Percentiles rank a stretch among this genome's conserved stretches.
These are phyloP conservation scores for Myxozyma vanderwaltii DNA, from an alignment of 805 yeast species.

Conservation along the genomic window DNA sequence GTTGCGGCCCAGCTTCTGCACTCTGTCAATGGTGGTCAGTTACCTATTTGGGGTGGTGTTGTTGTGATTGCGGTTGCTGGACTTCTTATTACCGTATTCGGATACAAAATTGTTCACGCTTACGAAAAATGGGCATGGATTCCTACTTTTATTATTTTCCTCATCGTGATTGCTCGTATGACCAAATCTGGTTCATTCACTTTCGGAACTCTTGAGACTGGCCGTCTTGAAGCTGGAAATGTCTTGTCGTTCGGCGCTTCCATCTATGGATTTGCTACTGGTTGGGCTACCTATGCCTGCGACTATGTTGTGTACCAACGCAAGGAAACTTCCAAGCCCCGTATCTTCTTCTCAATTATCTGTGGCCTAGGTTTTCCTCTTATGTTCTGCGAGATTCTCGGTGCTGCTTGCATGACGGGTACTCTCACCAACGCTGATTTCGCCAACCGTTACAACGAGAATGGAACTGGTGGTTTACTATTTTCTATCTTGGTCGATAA, in stretches of 20 bases:
- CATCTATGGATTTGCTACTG: slow-evolving; percentile 84
- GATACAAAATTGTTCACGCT: slow-evolving; percentile 76
- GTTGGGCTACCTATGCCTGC: slow-evolving; percentile 92
- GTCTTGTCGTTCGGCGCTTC: slow-evolving; percentile 85
- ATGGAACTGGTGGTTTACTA: slow-evolving; percentile 79
- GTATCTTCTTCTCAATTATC: slow-evolving; percentile 64
- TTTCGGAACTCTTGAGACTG: slow-evolving; percentile 56
- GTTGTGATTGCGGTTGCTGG: slow-evolving; percentile 66
- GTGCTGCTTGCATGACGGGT: slow-evolving; percentile 84
- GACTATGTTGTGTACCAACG: slow-evolving; percentile 91
- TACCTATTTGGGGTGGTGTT: slow-evolving; percentile 93
- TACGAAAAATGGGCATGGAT: slow-evolving; percentile 89
- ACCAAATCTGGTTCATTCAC: slow-evolving; percentile 64
- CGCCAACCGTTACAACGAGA: slow-evolving; percentile 52
- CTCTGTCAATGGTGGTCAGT: slow-evolving; percentile 63
- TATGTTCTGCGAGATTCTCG: slow-evolving; percentile 71
- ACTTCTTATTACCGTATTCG: slow-evolving; percentile 74
- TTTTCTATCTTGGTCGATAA: slow-evolving; percentile 75
- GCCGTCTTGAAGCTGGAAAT: slow-evolving; percentile 69
- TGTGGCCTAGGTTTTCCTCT: slow-evolving; percentile 69
- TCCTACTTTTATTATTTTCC: slow-evolving; percentile 71
- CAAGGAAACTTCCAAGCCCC: slow-evolving; percentile 56
- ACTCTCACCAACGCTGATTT: slow-evolving; percentile 51
- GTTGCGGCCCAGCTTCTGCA: slow-evolving; percentile 82
- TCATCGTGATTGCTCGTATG: slow-evolving; percentile 77